Percentiles rank a stretch among this genome's conserved stretches.
These are phyloP conservation scores for Claviceps fusiformis DNA, from an alignment of 2,329 filamentous ascomycete species.

Conservation along the genomic window DNA sequence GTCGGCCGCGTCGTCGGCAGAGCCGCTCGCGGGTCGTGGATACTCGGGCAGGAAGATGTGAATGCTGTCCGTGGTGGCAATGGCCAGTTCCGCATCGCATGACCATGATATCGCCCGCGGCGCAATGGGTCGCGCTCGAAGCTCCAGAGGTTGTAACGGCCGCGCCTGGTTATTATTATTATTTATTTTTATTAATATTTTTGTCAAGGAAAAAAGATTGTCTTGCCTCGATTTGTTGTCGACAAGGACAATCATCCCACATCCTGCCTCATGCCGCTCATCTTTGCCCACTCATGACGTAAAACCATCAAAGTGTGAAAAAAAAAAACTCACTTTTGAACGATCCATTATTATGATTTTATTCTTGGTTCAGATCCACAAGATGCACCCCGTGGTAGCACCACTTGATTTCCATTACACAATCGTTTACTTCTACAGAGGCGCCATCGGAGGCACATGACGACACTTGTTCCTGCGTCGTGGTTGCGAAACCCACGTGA, in stretches of 20 bases:
- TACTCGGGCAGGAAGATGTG: slow-evolving; percentile 37
- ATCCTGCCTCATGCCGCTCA: no score
- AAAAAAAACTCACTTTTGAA: slow-evolving; percentile 1
- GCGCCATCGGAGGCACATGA: background rate
- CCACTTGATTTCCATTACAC: background rate
- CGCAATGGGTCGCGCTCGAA: slow-evolving; percentile 30
- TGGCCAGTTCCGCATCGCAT: slow-evolving; percentile 42
- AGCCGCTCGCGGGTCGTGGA: slow-evolving; percentile 8
- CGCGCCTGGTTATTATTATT: slow-evolving; percentile 21
- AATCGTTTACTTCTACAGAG: background rate
- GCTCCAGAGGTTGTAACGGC: slow-evolving; percentile 31
- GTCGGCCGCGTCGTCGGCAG: slow-evolving; percentile 14
- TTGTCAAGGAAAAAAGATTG: no score
- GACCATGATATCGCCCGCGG: slow-evolving; percentile 36
- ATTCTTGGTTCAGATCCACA: background rate
- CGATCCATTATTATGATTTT: background rate
- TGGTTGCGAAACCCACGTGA: background rate
- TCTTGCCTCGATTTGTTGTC: no score
- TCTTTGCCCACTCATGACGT: background rate
- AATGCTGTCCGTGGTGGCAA: slow-evolving; percentile 42
- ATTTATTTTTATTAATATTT: no score
- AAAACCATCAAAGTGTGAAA: background rate
- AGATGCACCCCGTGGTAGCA: background rate
- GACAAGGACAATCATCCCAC: no score
- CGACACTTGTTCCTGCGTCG: no score